These are phyloP conservation scores for Penicillium sp. DNA, from an alignment of 2,329 filamentous ascomycete species.

Conservation along the genomic window DNA sequence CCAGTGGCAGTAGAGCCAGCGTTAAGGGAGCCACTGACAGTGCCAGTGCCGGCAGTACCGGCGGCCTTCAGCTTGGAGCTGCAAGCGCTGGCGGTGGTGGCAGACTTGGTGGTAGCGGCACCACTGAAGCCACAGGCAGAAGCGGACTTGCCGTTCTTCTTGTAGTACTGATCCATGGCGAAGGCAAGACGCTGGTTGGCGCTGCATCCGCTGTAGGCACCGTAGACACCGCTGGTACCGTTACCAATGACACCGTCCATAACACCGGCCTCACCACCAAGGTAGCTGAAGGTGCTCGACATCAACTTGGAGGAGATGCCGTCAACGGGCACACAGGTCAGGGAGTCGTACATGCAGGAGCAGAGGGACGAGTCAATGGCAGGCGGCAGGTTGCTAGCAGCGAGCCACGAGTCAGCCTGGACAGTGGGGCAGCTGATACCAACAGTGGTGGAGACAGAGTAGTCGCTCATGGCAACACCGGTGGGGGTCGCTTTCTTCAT, in stretches of 20 bases:
- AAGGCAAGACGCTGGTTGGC: conserved; percentile 47
- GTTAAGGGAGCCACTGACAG: conserved; percentile 38
- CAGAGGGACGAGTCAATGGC: conserved; percentile 77
- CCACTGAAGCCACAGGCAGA: conserved; percentile 49
- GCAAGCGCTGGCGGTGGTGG: conserved; percentile 26
- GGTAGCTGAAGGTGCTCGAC: conserved; percentile 64
- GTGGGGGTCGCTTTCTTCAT: conserved; percentile 67
- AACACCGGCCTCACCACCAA: conserved; percentile 40
- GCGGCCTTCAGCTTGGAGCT: conserved; percentile 20
- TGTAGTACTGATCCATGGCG: conserved; percentile 49
- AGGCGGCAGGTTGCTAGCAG: conserved; percentile 70
- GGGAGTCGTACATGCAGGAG: conserved; percentile 75
- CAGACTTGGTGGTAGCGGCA: conserved; percentile 37
- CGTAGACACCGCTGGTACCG: conserved; percentile 43
- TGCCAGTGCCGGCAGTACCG: conserved; percentile 41
- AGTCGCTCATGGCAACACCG: conserved; percentile 64
- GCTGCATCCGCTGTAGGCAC: conserved; percentile 51
- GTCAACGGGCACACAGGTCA: conserved; percentile 67
- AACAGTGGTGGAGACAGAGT: conserved; percentile 71
- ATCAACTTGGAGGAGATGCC: conserved; percentile 60
- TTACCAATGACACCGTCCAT: conserved; percentile 44
- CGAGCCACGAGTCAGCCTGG: conserved; percentile 63
- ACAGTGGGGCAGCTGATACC: conserved; percentile 69
- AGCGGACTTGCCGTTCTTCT: conserved; percentile 35
- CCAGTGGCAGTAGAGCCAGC: conserved; percentile 21